These are phyloP conservation scores for Sphaerosporella brunnea DNA, from an alignment of 495 filamentous ascomycete genomes.

Conservation along the genomic window DNA sequence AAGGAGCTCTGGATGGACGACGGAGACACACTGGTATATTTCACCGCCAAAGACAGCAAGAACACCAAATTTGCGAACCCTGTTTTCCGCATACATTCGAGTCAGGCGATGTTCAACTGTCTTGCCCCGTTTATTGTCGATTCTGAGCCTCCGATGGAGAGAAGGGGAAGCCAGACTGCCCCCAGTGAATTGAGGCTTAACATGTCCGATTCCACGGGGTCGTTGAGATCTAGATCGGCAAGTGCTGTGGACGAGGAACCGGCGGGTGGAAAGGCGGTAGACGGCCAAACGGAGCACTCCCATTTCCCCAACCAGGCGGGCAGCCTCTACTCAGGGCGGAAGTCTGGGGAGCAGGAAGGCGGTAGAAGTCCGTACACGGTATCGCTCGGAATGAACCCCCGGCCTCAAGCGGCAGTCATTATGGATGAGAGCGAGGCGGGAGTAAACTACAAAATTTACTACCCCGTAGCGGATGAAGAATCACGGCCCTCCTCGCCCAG, in stretches of 20 bases:
- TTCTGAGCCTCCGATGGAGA: slow-evolving; percentile 14
- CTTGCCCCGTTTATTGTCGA: slow-evolving; percentile 44
- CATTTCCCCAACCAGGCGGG: background rate
- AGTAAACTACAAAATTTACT: slow-evolving; percentile 21
- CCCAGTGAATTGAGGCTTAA: background rate
- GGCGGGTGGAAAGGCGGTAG: background rate
- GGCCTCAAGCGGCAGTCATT: background rate
- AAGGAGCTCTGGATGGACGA: slow-evolving; percentile 76
- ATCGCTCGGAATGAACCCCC: background rate
- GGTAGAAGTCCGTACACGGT: background rate
- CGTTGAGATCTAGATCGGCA: too few relatives aligned
- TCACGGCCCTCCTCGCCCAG: slow-evolving; percentile 23
- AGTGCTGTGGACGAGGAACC: background rate
- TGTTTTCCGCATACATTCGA: slow-evolving; percentile 48
- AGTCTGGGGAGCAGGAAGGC: background rate
- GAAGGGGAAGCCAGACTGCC: background rate
- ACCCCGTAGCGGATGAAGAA: slow-evolving; percentile 35
- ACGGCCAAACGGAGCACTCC: background rate
- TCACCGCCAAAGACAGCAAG: slow-evolving; percentile 50
- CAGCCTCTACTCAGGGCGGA: background rate
- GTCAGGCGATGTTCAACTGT: slow-evolving; percentile 46
- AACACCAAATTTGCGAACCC: slow-evolving; percentile 63
- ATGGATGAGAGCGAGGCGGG: slow-evolving; percentile 8
- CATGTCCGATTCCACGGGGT: background rate
- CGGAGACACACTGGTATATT: slow-evolving; percentile 68